These are phyloP conservation scores for Thalassiosira profunda DNA, from an alignment of 108 stramenopile genomes.

Conservation along the genomic window DNA sequence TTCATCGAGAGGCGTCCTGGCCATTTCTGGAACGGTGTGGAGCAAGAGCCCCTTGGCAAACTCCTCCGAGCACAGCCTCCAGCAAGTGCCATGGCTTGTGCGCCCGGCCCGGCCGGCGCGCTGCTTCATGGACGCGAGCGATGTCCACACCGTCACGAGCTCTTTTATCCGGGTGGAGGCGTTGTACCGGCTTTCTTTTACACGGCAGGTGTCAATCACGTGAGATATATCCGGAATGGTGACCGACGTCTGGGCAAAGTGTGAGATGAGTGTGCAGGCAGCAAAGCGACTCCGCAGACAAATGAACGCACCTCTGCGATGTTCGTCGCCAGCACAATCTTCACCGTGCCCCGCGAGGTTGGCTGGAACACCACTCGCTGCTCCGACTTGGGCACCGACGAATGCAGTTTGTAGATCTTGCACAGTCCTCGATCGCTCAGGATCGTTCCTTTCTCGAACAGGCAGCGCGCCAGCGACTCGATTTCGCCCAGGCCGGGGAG, in stretches of 20 bases:
- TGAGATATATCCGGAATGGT: constrained; percentile 68
- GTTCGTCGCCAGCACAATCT: constrained; percentile 90
- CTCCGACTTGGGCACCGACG: constrained; percentile 61
- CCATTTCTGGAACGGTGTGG: constrained; percentile 84
- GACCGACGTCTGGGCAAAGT: constrained; percentile 43
- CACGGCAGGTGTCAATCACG: constrained; percentile 81
- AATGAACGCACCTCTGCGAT: constrained; percentile 71
- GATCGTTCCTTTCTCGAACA: constrained; percentile 26
- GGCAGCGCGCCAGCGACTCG: constrained; percentile 41
- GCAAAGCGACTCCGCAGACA: no score
- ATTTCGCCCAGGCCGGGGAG: constrained; percentile 89
- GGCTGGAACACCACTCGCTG: constrained; percentile 77
- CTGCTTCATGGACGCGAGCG: constrained; percentile 75
- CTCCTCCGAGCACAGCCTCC: constrained; percentile 69
- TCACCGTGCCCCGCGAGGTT: constrained; percentile 57
- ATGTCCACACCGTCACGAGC: constrained; percentile 71
- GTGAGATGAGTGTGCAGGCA: neutral
- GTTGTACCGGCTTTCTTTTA: constrained; percentile 85
- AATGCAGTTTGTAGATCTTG: constrained; percentile 76
- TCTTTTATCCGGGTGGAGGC: constrained; percentile 66
- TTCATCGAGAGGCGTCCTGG: constrained; percentile 89
- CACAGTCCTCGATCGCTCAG: constrained; percentile 21
- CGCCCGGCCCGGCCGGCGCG: constrained; percentile 94
- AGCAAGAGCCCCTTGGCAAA: constrained; percentile 41
- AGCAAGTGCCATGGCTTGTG: constrained; percentile 79